Conservation (phyloP, 352 stramenopile species). For the Phytophthora quininea region DNA sequence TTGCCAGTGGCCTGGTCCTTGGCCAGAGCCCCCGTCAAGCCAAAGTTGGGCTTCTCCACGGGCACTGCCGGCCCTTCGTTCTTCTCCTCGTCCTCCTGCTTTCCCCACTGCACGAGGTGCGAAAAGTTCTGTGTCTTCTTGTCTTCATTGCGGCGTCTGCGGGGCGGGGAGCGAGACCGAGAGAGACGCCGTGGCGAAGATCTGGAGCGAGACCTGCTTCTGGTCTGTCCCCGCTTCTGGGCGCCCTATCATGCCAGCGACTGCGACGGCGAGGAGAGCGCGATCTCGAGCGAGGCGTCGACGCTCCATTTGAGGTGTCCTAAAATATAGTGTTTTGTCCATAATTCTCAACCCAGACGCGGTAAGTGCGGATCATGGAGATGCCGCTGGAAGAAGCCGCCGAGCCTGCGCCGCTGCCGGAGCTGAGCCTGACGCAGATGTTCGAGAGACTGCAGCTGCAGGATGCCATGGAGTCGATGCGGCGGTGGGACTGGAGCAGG, state of each 20-base stretch:
- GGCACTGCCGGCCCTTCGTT: slow-evolving; percentile 47
- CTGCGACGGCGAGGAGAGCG: slow-evolving; percentile 31
- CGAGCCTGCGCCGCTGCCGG: neutral
- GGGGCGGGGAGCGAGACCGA: slow-evolving; percentile 8
- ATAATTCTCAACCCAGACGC: neutral
- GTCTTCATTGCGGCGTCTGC: slow-evolving; percentile 21
- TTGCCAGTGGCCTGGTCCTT: slow-evolving; percentile 96
- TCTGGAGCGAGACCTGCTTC: slow-evolving; percentile 18
- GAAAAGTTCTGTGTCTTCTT: slow-evolving; percentile 65
- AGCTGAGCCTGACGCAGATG: slow-evolving; percentile 35
- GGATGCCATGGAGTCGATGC: slow-evolving; percentile 39
- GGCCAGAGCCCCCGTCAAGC: slow-evolving; percentile 95
- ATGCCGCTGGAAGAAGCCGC: neutral
- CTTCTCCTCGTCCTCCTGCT: slow-evolving; percentile 67
- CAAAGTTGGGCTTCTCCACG: slow-evolving; percentile 97
- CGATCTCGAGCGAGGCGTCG: slow-evolving; percentile 26
- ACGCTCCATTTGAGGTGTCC: slow-evolving; percentile 14
- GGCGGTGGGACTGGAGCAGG: slow-evolving; percentile 40
- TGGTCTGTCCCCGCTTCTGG: neutral
- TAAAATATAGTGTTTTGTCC: slow-evolving; percentile 20
- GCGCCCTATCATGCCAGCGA: slow-evolving; percentile 22
- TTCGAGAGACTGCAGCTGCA: slow-evolving; percentile 34
- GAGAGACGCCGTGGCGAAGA: slow-evolving; percentile 14
- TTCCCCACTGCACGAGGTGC: slow-evolving; percentile 74
- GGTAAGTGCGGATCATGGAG: neutral